A percentile compares a stretch with the other conserved stretches of the same genome.
Conservation (phyloP, 2,329 filamentous ascomycete species). For the Aureobasidium musti region DNA sequence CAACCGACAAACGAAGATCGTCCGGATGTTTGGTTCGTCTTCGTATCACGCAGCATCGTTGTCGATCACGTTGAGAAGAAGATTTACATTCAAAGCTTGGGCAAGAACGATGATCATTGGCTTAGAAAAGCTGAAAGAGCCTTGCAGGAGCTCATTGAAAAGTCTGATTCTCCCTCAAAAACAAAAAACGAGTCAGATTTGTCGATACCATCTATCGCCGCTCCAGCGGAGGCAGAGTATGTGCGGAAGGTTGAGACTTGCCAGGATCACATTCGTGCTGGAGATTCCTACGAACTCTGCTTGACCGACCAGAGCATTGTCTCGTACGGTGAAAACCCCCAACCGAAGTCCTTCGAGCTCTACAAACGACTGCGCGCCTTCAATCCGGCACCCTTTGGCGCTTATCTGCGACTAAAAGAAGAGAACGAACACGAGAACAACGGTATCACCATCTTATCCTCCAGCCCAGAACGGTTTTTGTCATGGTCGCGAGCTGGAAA, state of each 20-base stretch:
- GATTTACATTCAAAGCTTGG: slow-evolving; percentile 69
- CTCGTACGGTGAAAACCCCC: slow-evolving; percentile 38
- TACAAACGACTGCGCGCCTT: slow-evolving; percentile 68
- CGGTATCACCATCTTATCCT: slow-evolving; percentile 69
- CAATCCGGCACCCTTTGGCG: slow-evolving; percentile 83
- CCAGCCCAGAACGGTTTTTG: slow-evolving; percentile 88
- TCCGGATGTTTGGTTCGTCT: slow-evolving; percentile 74
- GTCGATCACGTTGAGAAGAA: slow-evolving; percentile 67
- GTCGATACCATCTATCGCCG: slow-evolving; percentile 29
- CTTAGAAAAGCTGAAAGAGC: slow-evolving; percentile 25
- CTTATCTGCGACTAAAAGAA: slow-evolving; percentile 69
- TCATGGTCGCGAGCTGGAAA: slow-evolving; percentile 62
- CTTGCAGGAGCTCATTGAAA: not conserved
- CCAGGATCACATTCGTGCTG: slow-evolving; percentile 54
- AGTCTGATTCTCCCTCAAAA: no score
- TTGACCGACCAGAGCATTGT: slow-evolving; percentile 75
- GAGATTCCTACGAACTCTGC: slow-evolving; percentile 84
- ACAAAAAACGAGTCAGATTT: not conserved
- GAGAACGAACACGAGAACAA: slow-evolving; percentile 41
- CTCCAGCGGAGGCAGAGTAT: slow-evolving; percentile 51
- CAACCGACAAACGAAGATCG: slow-evolving; percentile 46
- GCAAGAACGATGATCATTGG: slow-evolving; percentile 45
- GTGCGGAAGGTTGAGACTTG: slow-evolving; percentile 67
- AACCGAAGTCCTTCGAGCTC: slow-evolving; percentile 62
- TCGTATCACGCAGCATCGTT: slow-evolving; percentile 75